Evolutionary conservation across 2,329 filamentous ascomycete genomes (phyloP), one percentile per base, ranked within the genome.

Genomic region (Echinosphaeria canescens): DNA sequence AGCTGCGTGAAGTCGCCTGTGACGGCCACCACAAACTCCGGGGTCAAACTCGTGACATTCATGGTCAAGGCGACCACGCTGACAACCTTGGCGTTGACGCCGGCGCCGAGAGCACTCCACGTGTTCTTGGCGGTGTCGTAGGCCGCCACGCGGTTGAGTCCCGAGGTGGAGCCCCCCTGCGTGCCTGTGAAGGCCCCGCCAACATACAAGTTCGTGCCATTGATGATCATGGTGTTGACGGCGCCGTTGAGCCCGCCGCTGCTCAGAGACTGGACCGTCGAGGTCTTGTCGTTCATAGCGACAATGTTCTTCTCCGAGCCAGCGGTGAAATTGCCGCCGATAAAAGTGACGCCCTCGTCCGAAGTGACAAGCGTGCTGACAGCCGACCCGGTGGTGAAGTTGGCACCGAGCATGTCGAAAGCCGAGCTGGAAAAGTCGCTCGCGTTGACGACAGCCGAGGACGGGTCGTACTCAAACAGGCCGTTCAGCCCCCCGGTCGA

Each of bases 101-200:
- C 88, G 18, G 73, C 75, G 23, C 88, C 88, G 5, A 98, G 59
- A 2, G 85, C 49, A 25, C 53, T 56, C 88, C 85, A 98, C 15
- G 59, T 47, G 34, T 79, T 67, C 31, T 62, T 62, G 11, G 59
- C 48, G 4, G 62, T 66, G 33, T 82, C 70, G 44, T 81, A 95
- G 7, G 72, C 56, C 5, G 79, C 88, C 23, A 92, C 58, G 34
- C 82, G 72, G 34, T 64, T 69, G 16, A 98, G 53, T 5, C 69
- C 74, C n/a, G 59, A 43, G 10, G 57, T 62, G 3, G 59, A 59
- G 24, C 62, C 61, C 29, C 66, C 59, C 14, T 57, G 56, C 0
- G 80, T 82, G 40, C 75, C 70, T 27, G 71, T 76, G 48, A 98
- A 98, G 28, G 69, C 67, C 26, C 88, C 88, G 12, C 80, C 88